phyloP scores from a whole-genome alignment of 2,329 filamentous ascomycete species.

The Karstenula rhodostoma region DNA sequence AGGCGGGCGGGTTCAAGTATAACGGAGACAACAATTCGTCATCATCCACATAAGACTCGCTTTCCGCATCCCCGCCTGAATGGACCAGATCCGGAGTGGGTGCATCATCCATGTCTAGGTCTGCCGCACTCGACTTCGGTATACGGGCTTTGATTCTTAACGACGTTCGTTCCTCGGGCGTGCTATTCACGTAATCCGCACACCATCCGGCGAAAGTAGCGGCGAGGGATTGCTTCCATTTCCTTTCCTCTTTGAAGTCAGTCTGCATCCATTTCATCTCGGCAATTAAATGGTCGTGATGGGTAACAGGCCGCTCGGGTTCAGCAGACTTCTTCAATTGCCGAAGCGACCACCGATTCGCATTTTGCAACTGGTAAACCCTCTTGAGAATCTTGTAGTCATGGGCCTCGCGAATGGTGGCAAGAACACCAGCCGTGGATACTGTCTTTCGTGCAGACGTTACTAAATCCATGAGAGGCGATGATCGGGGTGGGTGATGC shows the following conservation, averaged over 20 bases:
- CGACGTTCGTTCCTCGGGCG: constrained; percentile 67
- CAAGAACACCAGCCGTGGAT: constrained; percentile 82
- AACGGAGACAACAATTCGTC: constrained; percentile 53
- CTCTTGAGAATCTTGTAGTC: constrained; percentile 85
- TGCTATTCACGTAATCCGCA: constrained; percentile 78
- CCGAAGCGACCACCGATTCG: constrained; percentile 89
- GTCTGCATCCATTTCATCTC: constrained; percentile 99
- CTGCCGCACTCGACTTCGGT: constrained; percentile 29
- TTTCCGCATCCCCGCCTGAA: constrained; percentile 48
- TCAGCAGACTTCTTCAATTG: constrained; percentile 87
- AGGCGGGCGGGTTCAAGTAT: constrained; percentile 68
- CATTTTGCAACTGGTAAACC: constrained; percentile 89
- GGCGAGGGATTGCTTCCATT: constrained; percentile 88
- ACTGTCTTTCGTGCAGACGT: constrained; percentile 88
- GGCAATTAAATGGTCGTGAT: constrained; percentile 85
- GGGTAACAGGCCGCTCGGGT: constrained; percentile 76
- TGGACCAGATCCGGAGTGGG: constrained; percentile 51
- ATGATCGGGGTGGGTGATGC: constrained; percentile 63
- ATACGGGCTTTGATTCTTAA: constrained; percentile 72
- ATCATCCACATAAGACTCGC: constrained; percentile 48
- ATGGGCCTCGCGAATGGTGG: constrained; percentile 84
- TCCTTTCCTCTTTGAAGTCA: constrained; percentile 91
- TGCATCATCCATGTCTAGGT: constrained; percentile 49
- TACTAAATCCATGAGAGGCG: constrained; percentile 73
- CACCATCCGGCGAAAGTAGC: constrained; percentile 83